Percentiles rank a stretch among this genome's conserved stretches.
phyloP scores from a whole-genome alignment of 495 filamentous ascomycete species.

The Melanomma pulvis-pyrius region DNA sequence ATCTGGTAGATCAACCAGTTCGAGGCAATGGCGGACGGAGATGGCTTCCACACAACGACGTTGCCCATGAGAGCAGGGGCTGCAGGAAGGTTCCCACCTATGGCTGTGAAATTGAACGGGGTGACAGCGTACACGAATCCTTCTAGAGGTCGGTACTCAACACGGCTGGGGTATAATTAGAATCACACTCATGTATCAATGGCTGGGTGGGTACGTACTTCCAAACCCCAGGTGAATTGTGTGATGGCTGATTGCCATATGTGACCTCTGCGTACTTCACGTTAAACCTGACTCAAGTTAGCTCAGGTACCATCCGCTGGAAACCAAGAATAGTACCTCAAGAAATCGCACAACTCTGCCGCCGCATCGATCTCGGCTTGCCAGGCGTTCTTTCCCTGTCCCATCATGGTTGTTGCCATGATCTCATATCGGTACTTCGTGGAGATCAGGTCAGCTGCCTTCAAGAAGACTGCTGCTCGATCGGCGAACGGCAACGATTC shows the following conservation, averaged over 20 bases:
- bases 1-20: conserved; percentile 49
- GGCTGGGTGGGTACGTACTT: conserved; percentile 38
- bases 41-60: conserved; percentile 51
- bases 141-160: conserved; percentile 50
- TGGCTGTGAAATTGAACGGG: conserved; percentile 53
- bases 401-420: conserved; percentile 91
- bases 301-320: neutral
- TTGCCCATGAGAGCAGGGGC: conserved; percentile 51
- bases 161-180: conserved; percentile 36
- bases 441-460: conserved; percentile 85
- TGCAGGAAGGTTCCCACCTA: conserved; percentile 47
- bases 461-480: conserved; percentile 90
- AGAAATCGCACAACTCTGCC: conserved; percentile 88
- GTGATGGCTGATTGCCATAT: conserved; percentile 47
- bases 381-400: conserved; percentile 95
- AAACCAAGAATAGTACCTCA: conserved; percentile 46
- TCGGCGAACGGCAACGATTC: conserved; percentile 81
- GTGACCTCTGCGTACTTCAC: conserved; percentile 49
- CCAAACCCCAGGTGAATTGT: conserved; percentile 48
- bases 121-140: conserved; percentile 52
- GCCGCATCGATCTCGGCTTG: conserved; percentile 96
- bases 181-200: neutral
- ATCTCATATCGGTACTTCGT: conserved; percentile 91
- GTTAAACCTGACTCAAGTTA: conserved; percentile 50
- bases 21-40: conserved; percentile 45